A percentile compares a stretch with the other conserved stretches of the same genome.
Conservation (phyloP, 345 rosid genomes). For the Lepidium aucheri region DNA sequence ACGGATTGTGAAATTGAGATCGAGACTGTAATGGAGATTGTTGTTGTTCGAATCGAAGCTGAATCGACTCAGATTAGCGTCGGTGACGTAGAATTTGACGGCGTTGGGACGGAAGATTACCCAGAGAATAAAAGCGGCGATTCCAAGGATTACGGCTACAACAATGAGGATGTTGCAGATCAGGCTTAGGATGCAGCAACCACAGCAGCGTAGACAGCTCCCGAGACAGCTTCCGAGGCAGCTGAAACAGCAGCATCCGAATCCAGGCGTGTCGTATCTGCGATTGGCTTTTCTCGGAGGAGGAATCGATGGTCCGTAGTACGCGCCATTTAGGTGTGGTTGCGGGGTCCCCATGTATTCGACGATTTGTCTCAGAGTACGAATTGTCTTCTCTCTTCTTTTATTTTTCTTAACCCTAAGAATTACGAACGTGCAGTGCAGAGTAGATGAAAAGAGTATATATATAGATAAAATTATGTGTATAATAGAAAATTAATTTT, state of each 20-base stretch:
- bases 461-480: background rate
- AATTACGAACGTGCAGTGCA: background rate
- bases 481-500: background rate
- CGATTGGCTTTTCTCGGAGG: constrained; percentile 33
- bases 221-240: constrained; percentile 43
- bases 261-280: constrained; percentile 30
- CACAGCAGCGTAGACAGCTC: constrained; percentile 27
- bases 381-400: background rate
- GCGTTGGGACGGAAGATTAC: constrained; percentile 58
- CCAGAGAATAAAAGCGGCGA: constrained; percentile 42
- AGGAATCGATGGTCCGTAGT: constrained; percentile 63
- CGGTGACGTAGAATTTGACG: constrained; percentile 40
- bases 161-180: constrained; percentile 42
- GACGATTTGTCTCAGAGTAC: constrained; percentile 18
- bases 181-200: constrained; percentile 52
- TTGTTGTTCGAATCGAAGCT: constrained; percentile 22
- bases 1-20: constrained; percentile 42
- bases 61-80: constrained; percentile 40
- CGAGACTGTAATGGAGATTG: constrained; percentile 37
- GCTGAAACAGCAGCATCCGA: constrained; percentile 37
- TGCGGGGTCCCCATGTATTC: constrained; percentile 22
- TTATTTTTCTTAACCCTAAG: background rate
- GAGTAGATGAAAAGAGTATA: background rate
- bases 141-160: constrained; percentile 29
- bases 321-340: constrained; percentile 50